These are phyloP conservation scores for Mycena indigotica DNA, from an alignment of 768 basidiomycete genomes.

Conservation along the genomic window DNA sequence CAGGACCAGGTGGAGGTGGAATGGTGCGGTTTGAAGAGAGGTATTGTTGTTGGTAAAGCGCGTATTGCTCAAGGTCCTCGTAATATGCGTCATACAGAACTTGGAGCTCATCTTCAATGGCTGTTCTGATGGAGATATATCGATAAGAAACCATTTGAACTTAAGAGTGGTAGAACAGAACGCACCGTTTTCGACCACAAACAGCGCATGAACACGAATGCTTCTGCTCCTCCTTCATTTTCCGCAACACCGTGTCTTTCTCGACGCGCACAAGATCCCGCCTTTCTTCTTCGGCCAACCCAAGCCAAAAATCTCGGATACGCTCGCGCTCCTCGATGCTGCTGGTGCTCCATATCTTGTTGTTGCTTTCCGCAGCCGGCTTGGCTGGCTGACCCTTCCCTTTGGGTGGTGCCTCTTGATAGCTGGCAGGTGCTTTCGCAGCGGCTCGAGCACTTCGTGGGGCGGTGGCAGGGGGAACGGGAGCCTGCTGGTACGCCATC, in stretches of 20 bases:
- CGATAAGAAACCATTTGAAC: conserved; percentile 20
- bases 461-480: conserved; percentile 39
- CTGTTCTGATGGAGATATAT: conserved; percentile 72
- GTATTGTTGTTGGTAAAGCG: conserved; percentile 96
- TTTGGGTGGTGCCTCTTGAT: conserved; percentile 36
- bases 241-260: conserved; percentile 94
- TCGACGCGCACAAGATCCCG: conserved; percentile 93
- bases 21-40: conserved; percentile 87
- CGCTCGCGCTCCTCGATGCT: conserved; percentile 92
- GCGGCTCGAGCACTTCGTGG: conserved; percentile 49
- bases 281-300: conserved; percentile 87
- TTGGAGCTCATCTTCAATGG: conserved; percentile 99
- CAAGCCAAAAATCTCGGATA: conserved; percentile 98
- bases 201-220: conserved; percentile 95
- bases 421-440: conserved; percentile 50
- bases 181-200: conserved; percentile 94
- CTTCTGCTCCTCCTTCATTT: conserved; percentile 99
- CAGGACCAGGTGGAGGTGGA: conserved; percentile 92
- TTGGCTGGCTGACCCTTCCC: conserved; percentile 39
- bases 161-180: conserved; percentile 34
- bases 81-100: conserved; percentile 99
- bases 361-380: conserved; percentile 56
- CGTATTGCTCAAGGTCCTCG: conserved; percentile 99
- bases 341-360: conserved; percentile 94
- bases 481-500: conserved; percentile 68